Base-by-base conservation (phyloP, 176 grass and related monocot species). In the Aegilops longissima region DNA sequence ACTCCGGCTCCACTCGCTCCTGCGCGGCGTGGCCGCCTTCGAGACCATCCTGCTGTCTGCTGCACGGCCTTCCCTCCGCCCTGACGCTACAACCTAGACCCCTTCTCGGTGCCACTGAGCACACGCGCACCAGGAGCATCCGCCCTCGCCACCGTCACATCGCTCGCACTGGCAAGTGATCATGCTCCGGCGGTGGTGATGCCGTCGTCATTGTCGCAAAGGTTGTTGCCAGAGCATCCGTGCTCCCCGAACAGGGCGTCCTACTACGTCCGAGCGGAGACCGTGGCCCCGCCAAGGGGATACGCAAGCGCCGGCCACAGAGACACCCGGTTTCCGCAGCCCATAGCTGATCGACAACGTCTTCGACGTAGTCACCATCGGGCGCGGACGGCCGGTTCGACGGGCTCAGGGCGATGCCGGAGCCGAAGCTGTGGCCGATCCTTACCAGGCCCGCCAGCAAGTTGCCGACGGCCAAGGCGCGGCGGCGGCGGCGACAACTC, bases 371-470 rank as follows among this genome's bases (percentile, higher is more conserved):
- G 88, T 83, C 58, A 21, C 38, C 25, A 25, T 84, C 0, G 17
- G 49, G 1, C 73, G n/a, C 63, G 70, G 63, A n/a, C 54, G 52
- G 39, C 83, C 63, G 8, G n/a, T 85, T 87, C 12, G 81, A 88
- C 13, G 81, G 52, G 61, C 17, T 77, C 9, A n/a, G 70, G 34
- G 71, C 23, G 5, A 69, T 66, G 34, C 83, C 80, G 8, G 91
- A 95, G 82, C 90, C 92, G 20, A 93, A 87, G 89, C 82, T 97
- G 12, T 87, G 86, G 27, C 95, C 93, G 56, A 95, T 95, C 63
- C 38, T 88, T 70, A 95, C 95, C 76, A 89, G 45, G 58, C 82
- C 54, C 23, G 25, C 24, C 11, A 4, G 13, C 45, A 76, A 40
- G 39, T 40, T 40, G 39, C 39, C 39, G 39, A 40, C 8, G 39